Evolutionary conservation across 805 yeast species (phyloP), one percentile per base, ranked within the genome.

Genomic region (Metschnikowia kunwiensis): DNA sequence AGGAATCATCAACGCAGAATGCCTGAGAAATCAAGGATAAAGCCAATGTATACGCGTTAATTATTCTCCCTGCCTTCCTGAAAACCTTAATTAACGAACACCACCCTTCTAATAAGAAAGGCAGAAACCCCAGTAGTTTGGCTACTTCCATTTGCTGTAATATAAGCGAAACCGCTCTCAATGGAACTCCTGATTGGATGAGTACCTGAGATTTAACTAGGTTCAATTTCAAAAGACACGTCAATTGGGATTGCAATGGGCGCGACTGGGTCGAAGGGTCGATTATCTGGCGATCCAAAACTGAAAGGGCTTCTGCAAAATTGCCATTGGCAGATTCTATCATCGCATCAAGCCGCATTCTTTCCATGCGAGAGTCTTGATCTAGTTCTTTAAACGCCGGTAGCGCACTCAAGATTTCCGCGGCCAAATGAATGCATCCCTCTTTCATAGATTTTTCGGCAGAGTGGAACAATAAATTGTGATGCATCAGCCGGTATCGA

Each of bases 131-230:
- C 7, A 73, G 63, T 4, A 55, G 50, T 14, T 68, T 65, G 0
- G 83, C 74, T 9, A 65, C 49, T 30, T 72, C 68, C 2, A 82
- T 55, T 34, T 77, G 67, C 42, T 75, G 75, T 5, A 75, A 51
- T 0, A 79, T 49, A 13, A 71, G 50, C 0, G 82, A 70, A 7
- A 81, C 44, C 0, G 75, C 77, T 38, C 82, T 64, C 7, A 71
- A 55, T 10, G 78, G 74, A 4, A 67, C 57, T 0, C 74, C 70
- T 11, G 72, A 54, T 5, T 57, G 46, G 16, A 70, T 46, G 40
- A 77, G 57, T 1, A 77, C 62, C 10, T 60, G 49, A 27, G 77
- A 68, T 46, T 74, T 72, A 33, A 78, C 48, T 8, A 78, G 47
- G 30, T 68, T 74, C 37, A 73, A 67, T 48, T 65, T 65, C 15